Base-by-base conservation (phyloP, 1,284 basidiomycete genomes). In the Papiliotrema fonsecae region DNA sequence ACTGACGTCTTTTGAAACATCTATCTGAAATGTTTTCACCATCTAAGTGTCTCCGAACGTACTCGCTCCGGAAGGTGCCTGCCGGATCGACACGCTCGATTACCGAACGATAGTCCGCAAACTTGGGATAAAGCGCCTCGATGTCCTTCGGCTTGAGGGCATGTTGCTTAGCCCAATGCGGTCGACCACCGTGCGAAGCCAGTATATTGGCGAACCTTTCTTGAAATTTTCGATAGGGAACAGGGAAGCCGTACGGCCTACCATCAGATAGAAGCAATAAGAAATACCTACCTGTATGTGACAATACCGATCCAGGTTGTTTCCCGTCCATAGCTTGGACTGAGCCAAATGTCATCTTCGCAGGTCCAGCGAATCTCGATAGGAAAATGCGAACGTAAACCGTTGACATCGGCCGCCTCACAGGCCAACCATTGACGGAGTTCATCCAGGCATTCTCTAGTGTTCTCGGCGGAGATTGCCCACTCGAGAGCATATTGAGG, bases 101-200 rank as follows among this genome's bases (percentile, higher is more conserved):
- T 26, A 93, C 81, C 16, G 72, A 65, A 24, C 84, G 74, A 73
- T 92, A 97, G 56, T 90, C 84, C 58, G 83, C 80, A 72, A 94
- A 92, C 50, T 80, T 81, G 26, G 92, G 88, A 72, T 97, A 98
- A 24, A 88, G 75, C 52, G 67, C 66, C 49, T 81, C 79, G 48
- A 97, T 78, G 39, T 78, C 76, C 37, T 79, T 78, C 0, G 87
- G 87, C 38, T 79, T 78, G 45, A 92, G 79, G 21, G 77, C 76
- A 70, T 98, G 94, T 21, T 90, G 82, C 75, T 98, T 98, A 0
- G 93, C 96, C 94, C 94, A 98, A 77, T 98, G 94, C 3, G 94
- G 92, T 48, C 89, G 81, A 7, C 92, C 93, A 41, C 80, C 79
- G 72, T 92, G 82, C 32, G 78, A 77, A 28, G 78, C 72, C 58